These are phyloP conservation scores for Endothia cerciana DNA, from an alignment of 2,329 filamentous ascomycete genomes.

Conservation along the genomic window DNA sequence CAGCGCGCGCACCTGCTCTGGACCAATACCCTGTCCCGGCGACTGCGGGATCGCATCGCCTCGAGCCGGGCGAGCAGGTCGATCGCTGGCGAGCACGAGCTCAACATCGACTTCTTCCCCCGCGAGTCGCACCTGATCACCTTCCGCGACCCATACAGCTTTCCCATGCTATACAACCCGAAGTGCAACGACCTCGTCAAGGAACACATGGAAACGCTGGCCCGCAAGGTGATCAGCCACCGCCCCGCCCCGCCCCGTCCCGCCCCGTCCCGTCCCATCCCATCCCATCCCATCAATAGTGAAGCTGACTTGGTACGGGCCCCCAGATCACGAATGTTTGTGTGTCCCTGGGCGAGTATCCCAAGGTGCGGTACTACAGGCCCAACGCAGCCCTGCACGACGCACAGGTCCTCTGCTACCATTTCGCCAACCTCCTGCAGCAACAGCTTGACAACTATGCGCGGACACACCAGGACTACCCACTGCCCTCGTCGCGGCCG, in stretches of 20 bases:
- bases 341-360: conserved; percentile 90
- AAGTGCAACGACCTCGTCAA: conserved; percentile 83
- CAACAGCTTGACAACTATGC: conserved; percentile 89
- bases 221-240: conserved; percentile 78
- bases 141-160: conserved; percentile 94
- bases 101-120: conserved; percentile 88
- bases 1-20: conserved; percentile 80
- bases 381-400: conserved; percentile 78
- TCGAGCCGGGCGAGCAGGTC: conserved; percentile 51
- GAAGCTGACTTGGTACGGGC: conserved; percentile 29
- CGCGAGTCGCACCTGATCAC: conserved; percentile 90
- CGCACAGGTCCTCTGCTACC: conserved; percentile 82
- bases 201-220: conserved; percentile 80
- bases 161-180: conserved; percentile 89
- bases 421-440: conserved; percentile 89
- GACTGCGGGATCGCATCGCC: conserved; percentile 75
- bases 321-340: conserved; percentile 80
- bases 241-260: conserved; percentile 4
- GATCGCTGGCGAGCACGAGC: conserved; percentile 78
- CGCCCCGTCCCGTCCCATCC: background rate
- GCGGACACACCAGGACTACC: conserved; percentile 82
- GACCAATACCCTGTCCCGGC: conserved; percentile 74
- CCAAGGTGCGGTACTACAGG: conserved; percentile 87
- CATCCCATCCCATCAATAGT: background rate
- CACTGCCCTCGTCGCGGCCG: conserved; percentile 76